A percentile compares a stretch with the other conserved stretches of the same genome.
Evolutionary conservation across 352 stramenopile species (phyloP).

Genomic region (Globisporangium spinosum): DNA sequence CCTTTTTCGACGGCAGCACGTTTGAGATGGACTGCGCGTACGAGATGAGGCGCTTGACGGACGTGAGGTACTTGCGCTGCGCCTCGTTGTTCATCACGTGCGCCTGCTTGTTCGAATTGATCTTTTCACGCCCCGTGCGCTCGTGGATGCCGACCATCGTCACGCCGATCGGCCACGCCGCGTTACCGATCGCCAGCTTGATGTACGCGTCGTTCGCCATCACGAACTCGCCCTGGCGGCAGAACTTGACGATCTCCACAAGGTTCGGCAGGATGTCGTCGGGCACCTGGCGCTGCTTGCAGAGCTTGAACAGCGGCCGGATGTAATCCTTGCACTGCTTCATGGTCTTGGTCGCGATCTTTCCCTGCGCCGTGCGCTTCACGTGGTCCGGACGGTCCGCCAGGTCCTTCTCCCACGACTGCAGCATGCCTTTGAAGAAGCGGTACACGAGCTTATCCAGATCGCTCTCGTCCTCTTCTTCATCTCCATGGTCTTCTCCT

Average conservation of each 20-base stretch:
- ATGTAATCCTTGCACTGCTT: constrained; percentile 99
- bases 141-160: constrained; percentile 99
- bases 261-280: constrained; percentile 86
- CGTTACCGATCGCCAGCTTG: constrained; percentile 96
- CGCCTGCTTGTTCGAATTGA: constrained; percentile 97
- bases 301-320: constrained; percentile 95
- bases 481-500: constrained; percentile 17
- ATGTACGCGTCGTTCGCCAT: constrained; percentile 98
- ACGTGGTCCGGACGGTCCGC: constrained; percentile 79
- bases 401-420: constrained; percentile 93
- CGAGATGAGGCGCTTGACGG: constrained; percentile 97
- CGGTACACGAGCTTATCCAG: constrained; percentile 72
- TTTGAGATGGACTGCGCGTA: constrained; percentile 92
- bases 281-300: constrained; percentile 90
- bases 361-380: constrained; percentile 88
- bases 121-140: constrained; percentile 92
- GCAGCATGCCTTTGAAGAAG: constrained; percentile 94
- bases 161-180: constrained; percentile 98
- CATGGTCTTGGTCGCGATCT: constrained; percentile 95
- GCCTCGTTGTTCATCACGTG: constrained; percentile 99
- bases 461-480: constrained; percentile 44
- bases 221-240: constrained; percentile 91
- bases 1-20: constrained; percentile 84
- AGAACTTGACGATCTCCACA: constrained; percentile 94
- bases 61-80: constrained; percentile 98